Evolutionary conservation across 2,329 filamentous ascomycete species (phyloP), one percentile per base, ranked within the genome.

Genomic region (Scedosporium minutisporum): DNA sequence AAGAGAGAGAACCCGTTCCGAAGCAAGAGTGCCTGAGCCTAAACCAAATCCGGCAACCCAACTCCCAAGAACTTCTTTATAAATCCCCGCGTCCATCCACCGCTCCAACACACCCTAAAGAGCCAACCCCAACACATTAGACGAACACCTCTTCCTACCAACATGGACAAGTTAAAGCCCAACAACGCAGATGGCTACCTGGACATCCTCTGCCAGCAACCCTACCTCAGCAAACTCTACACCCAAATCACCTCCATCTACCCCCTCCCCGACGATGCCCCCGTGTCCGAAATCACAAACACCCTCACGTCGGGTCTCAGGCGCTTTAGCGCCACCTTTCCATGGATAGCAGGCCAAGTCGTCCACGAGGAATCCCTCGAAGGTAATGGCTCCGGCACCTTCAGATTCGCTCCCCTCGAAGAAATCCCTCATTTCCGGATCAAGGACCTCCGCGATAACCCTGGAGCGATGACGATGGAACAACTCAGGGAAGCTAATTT

Each of bases 281-380:
- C 62, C 6, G 68, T 65, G 29, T 65, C 65, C 12, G 51, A 62
- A 0, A 68, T 76, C 60, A 62, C 73, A 51, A 38, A 64, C 1
- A 72, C 63, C 0, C 62, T 74, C 55, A 48, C 63, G 1, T 71
- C 60, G 0, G 77, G 76, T 16, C 71, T 80, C 4, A 66, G 69
- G 57, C 69, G 68, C 7, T 71, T 82, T 1, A 63, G 71, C 1
- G 61, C 64, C 0, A 67, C 58, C 57, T 79, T 81, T 62, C 78
- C 76, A 6, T 81, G 76, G 76, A 58, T 77, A 3, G 74, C 76
- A n/a, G 78, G 78, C 4, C 69, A 75, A 51, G 73, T 77, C 4
- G 67, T 76, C 42, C 68, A 71, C 33, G 71, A 76, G 51, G 33
- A 12, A 38, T 9, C 33, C 2, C 14, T n/a, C 41, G 42, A 16